Base-by-base conservation (phyloP, 345 rosid genomes). In the Salix exigua region DNA sequence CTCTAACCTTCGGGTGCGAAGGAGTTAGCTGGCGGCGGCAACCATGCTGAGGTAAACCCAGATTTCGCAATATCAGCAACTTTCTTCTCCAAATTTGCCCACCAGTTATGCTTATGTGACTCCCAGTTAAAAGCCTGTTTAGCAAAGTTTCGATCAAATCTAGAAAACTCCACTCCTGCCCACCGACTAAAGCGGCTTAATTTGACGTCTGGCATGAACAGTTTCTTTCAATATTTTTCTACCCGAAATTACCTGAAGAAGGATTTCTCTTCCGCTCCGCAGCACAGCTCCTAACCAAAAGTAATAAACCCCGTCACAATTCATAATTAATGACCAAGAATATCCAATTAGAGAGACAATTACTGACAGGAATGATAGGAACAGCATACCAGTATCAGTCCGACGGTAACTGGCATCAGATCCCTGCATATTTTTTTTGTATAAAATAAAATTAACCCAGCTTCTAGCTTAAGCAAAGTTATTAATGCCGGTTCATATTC, bases 71-170 rank as follows among this genome's bases (percentile, higher is more conserved):
- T 88, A 66, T 91, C 95, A 1, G 88, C 78, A 72, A 92, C 88
- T 83, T 90, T 94, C 62, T 69, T 31, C 61, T 89, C 97, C 76
- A 94, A 83, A 85, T 88, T 92, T 82, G 79, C 88, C 97, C 97
- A 94, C 97, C 98, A 94, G 70, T 91, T 88, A 79, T 89, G 55
- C 82, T 94, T 94, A 50, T 90, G 91, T 82, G 98, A 92, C 75
- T 94, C 98, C 98, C 98, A 94, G 75, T 94, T 90, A 80, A 89
- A 92, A 64, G 90, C 94, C 98, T 92, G 88, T 81, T 26, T 60
- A 65, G 61, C 42, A 79, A 75, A 80, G 48, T 68, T 75, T 58
- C 71, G 67, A 60, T 66, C 74, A 61, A 18, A 17, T 73, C 70
- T 73, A 73, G 18, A 30, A 35, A 53, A 42, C 46, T 42, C 46